Percentiles rank a stretch among this genome's conserved stretches.
These are phyloP conservation scores for Neophaeococcomyces mojaviensis DNA, from an alignment of 2,329 filamentous ascomycete genomes.

Conservation along the genomic window DNA sequence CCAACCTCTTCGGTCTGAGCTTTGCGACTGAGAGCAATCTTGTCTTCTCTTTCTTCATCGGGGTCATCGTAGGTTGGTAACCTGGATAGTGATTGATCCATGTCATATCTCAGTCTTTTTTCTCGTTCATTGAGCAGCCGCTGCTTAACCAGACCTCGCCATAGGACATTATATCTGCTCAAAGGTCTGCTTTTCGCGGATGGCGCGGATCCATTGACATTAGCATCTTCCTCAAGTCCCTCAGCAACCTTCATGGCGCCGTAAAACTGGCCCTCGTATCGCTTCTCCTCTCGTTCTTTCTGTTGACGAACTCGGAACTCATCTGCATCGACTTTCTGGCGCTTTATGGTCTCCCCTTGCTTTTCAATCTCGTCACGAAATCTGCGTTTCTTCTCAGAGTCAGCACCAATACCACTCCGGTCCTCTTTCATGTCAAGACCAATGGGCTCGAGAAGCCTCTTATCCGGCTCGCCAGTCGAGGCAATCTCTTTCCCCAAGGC, in stretches of 20 bases:
- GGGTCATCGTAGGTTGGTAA: constrained; percentile 62
- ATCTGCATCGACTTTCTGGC: constrained; percentile 55
- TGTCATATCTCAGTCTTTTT: constrained; percentile 54
- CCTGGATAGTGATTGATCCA: constrained; percentile 56
- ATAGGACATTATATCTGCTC: constrained; percentile 67
- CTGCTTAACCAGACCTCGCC: constrained; percentile 64
- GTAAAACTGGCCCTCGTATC: constrained; percentile 61
- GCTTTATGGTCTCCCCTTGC: constrained; percentile 48
- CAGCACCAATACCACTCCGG: constrained; percentile 74
- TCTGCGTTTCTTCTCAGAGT: constrained; percentile 75
- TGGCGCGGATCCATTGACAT: not conserved
- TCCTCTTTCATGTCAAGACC: constrained; percentile 69
- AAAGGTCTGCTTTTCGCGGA: constrained; percentile 44
- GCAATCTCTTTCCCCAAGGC: constrained; percentile 59
- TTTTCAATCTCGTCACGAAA: constrained; percentile 54
- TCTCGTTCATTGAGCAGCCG: constrained; percentile 65
- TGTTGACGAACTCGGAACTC: constrained; percentile 68
- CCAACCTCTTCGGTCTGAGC: constrained; percentile 43
- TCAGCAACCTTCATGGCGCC: constrained; percentile 80
- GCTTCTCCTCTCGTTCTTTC: constrained; percentile 60
- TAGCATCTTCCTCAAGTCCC: constrained; percentile 50
- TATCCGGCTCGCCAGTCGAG: constrained; percentile 24
- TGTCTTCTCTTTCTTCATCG: constrained; percentile 66
- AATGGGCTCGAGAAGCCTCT: constrained; percentile 62
- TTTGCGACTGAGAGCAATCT: constrained; percentile 50